A percentile compares a stretch with the other conserved stretches of the same genome.
phyloP scores from a whole-genome alignment of 2,329 filamentous ascomycete genomes.

The Aureobasidium subglaciale region DNA sequence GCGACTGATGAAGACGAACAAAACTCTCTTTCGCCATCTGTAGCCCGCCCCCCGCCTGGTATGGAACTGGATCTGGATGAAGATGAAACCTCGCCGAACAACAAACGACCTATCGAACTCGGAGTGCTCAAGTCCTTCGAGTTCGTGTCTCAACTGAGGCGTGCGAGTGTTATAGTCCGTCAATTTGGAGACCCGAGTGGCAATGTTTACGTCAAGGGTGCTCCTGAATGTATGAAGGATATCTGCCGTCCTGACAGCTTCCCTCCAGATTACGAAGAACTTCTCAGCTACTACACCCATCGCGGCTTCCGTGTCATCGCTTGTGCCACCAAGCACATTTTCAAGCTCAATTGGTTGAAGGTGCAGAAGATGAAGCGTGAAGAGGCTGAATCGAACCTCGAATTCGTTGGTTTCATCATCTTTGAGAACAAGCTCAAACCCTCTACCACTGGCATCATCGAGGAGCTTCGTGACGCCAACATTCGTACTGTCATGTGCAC shows the following conservation, averaged over 20 bases:
- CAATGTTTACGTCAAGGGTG: constrained; percentile 90
- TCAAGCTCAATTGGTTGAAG: constrained; percentile 86
- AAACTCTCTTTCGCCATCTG: constrained; percentile 71
- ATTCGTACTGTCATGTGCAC: constrained; percentile 95
- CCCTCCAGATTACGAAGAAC: constrained; percentile 81
- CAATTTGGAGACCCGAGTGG: constrained; percentile 79
- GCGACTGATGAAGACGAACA: constrained; percentile 67
- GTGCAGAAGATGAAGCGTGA: constrained; percentile 86
- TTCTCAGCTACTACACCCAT: constrained; percentile 86
- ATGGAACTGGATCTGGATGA: constrained; percentile 53
- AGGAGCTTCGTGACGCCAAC: constrained; percentile 72
- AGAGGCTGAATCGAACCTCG: constrained; percentile 74
- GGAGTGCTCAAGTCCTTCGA: constrained; percentile 90
- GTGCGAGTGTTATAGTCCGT: constrained; percentile 87
- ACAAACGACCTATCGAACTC: constrained; percentile 62
- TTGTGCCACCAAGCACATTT: constrained; percentile 81
- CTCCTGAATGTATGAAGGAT: constrained; percentile 90
- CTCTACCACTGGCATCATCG: constrained; percentile 70
- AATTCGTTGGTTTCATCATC: constrained; percentile 93
- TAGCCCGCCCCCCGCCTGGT: constrained; percentile 69
- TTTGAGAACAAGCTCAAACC: constrained; percentile 98
- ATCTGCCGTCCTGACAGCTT: constrained; percentile 83
- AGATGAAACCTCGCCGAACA: constrained; percentile 34
- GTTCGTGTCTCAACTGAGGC: constrained; percentile 84
- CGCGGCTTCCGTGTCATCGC: constrained; percentile 94